A percentile compares a stretch with the other conserved stretches of the same genome.
Evolutionary conservation across 129 eudicot species (phyloP).

Genomic region (Lactuca saligna): DNA sequence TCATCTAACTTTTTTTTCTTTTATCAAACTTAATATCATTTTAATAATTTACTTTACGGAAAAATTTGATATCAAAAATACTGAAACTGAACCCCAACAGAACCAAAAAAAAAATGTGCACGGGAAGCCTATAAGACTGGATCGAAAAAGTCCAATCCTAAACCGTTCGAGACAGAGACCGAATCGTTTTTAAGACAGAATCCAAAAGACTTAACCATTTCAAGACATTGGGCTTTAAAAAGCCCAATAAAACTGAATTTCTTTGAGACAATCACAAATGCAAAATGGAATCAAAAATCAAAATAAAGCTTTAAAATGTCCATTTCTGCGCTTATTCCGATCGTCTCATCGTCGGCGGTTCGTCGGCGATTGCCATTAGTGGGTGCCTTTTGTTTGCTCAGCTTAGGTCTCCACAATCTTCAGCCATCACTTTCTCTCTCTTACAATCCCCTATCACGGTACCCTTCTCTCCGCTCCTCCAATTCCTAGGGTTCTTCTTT

Average conservation of each 20-base stretch:
- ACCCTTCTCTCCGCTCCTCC: slow-evolving; percentile 12
- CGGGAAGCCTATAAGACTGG: no score
- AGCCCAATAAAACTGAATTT: slow-evolving; percentile 15
- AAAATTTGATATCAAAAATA: no score
- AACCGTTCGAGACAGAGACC: no score
- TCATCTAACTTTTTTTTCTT: no score
- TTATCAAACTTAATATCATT: no score
- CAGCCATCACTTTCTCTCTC: slow-evolving; percentile 47
- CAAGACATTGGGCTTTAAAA: background rate
- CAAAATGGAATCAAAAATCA: background rate
- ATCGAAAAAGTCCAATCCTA: no score
- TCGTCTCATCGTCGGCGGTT: slow-evolving; percentile 45
- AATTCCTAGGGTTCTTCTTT: slow-evolving; percentile 23
- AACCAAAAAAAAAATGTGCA: no score
- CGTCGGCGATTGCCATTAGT: slow-evolving; percentile 77
- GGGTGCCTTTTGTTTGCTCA: slow-evolving; percentile 83
- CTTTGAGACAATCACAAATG: background rate
- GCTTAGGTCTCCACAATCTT: slow-evolving; percentile 65
- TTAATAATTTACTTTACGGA: no score
- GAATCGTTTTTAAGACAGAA: no score
- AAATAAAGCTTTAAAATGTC: slow-evolving; percentile 20
- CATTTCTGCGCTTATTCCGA: slow-evolving; percentile 34
- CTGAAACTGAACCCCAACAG: no score
- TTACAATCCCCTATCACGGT: slow-evolving; percentile 48
- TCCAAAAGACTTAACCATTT: no score